These are phyloP conservation scores for Phaseolus coccineus DNA, from an alignment of 331 rosid species.

Conservation along the genomic window DNA sequence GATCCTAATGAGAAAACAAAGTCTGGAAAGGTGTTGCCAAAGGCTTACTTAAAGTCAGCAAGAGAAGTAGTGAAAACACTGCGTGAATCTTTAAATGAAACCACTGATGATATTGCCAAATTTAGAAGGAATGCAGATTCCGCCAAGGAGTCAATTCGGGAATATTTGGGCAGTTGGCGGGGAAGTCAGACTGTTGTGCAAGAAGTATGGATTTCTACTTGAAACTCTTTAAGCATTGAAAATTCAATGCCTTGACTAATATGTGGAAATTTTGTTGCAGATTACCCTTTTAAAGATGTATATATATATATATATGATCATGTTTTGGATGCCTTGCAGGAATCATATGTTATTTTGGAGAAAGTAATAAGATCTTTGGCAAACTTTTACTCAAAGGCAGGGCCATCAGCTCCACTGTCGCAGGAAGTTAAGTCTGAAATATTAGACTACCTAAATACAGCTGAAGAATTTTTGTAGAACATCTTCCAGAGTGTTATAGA, in stretches of 20 bases:
- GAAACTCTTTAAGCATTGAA: constrained; percentile 18
- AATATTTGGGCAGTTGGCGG: constrained; percentile 81
- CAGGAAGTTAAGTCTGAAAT: constrained; percentile 75
- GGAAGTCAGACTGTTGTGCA: constrained; percentile 67
- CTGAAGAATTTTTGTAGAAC: constrained; percentile 70
- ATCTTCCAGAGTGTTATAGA: constrained; percentile 1
- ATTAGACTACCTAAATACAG: constrained; percentile 66
- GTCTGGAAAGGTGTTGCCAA: constrained; percentile 83
- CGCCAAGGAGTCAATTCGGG: constrained; percentile 94
- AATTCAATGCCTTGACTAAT: constrained; percentile 5
- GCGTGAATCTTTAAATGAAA: constrained; percentile 79
- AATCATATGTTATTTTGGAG: constrained; percentile 76
- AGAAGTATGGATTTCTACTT: constrained; percentile 63
- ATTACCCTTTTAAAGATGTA: not conserved
- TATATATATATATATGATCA: not conserved
- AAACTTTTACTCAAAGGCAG: constrained; percentile 80
- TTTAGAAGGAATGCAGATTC: constrained; percentile 94
- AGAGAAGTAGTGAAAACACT: constrained; percentile 83
- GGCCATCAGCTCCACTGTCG: constrained; percentile 85
- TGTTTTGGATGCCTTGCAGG: constrained; percentile 57
- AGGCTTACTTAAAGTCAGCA: constrained; percentile 85
- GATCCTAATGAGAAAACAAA: constrained; percentile 76
- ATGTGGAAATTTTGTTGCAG: not conserved
- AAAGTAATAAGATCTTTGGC: constrained; percentile 88
- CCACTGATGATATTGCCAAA: constrained; percentile 64